Conservation (phyloP, 441 rosid species). For the Dalechampia spathulata region DNA sequence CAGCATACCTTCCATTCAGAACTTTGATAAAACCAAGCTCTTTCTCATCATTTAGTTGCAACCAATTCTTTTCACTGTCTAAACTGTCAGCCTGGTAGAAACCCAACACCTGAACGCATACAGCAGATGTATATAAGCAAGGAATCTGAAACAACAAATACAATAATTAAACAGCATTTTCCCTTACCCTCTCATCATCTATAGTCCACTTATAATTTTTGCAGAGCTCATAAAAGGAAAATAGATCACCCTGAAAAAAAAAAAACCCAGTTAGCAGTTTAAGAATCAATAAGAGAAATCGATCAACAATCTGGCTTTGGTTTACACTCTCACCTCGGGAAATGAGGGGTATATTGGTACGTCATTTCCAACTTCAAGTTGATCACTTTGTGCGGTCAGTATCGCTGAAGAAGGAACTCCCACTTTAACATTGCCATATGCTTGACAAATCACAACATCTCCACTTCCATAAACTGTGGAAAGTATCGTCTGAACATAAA, state of each 20-base stretch:
- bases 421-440: constrained; percentile 52
- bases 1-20: constrained; percentile 68
- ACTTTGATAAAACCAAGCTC: constrained; percentile 56
- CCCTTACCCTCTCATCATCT: constrained; percentile 66
- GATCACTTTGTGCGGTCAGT: constrained; percentile 73
- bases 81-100: constrained; percentile 27
- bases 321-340: constrained; percentile 58
- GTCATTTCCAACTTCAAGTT: constrained; percentile 65
- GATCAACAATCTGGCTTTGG: constrained; percentile 16
- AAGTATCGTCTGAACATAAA: constrained; percentile 50
- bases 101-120: constrained; percentile 53
- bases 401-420: constrained; percentile 68
- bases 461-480: constrained; percentile 62
- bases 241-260: constrained; percentile 65
- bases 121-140: constrained; percentile 10
- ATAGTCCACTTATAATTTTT: constrained; percentile 64
- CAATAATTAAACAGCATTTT: constrained; percentile 4
- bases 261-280: constrained; percentile 21
- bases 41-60: constrained; percentile 32
- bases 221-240: constrained; percentile 87
- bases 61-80: constrained; percentile 22
- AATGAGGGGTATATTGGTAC: constrained; percentile 80
- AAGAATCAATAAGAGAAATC: constrained; percentile 11
- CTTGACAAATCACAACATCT: constrained; percentile 60
- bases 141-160: constrained; percentile 20